These are phyloP conservation scores for Talaromyces sp. DNA, from an alignment of 2,329 filamentous ascomycete species.

Conservation along the genomic window DNA sequence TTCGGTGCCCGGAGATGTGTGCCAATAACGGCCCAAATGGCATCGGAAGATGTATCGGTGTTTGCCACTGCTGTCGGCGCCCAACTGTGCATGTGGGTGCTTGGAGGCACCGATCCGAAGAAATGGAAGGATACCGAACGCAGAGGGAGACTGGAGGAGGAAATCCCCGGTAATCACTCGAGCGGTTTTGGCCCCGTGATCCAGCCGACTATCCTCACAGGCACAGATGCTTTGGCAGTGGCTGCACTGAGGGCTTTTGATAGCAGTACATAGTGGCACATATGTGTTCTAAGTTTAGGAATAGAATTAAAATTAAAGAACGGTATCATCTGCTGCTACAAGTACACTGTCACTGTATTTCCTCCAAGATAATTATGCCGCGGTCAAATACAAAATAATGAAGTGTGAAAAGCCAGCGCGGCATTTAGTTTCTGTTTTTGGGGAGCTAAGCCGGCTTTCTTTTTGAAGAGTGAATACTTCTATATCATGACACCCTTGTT, in stretches of 20 bases:
- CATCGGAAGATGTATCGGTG: not conserved
- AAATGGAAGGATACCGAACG: not conserved
- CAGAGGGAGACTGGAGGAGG: too few relatives aligned
- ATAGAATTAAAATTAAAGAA: not conserved
- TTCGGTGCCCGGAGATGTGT: not conserved
- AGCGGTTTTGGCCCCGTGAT: not conserved
- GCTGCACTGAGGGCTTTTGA: not conserved
- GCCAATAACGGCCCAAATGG: not conserved
- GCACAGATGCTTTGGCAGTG: not conserved
- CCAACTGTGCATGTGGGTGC: not conserved
- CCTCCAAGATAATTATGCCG: not conserved
- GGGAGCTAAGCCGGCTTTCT: not conserved
- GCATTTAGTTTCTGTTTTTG: not conserved
- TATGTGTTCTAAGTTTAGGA: not conserved
- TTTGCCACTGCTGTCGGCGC: not conserved
- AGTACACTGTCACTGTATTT: not conserved
- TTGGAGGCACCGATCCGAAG: not conserved
- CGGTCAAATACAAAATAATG: not conserved
- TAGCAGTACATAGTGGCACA: not conserved
- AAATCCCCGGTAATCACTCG: too few relatives aligned
- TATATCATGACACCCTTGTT: constrained; percentile 32
- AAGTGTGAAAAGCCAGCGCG: not conserved
- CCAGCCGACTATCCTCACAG: not conserved
- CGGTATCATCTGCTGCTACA: not conserved
- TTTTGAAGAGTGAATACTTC: not conserved